These are phyloP conservation scores for Musa troglodytarum DNA, from an alignment of 176 grass and related monocot species.

Conservation along the genomic window DNA sequence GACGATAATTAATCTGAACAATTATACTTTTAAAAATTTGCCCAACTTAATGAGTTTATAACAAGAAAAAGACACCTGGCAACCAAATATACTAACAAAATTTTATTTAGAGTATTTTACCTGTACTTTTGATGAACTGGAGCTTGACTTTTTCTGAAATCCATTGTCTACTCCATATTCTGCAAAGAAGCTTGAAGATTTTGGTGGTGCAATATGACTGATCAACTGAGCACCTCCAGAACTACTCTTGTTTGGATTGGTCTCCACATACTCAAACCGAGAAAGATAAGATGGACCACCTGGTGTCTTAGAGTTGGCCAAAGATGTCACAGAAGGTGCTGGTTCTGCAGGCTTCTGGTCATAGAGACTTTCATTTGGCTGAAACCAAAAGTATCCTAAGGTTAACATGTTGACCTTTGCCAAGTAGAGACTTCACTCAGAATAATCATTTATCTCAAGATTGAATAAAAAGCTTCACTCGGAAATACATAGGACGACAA, in stretches of 20 bases:
- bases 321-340: conserved; percentile 36
- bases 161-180: conserved; percentile 73
- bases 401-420: neutral
- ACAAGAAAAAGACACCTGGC: too few species aligned
- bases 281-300: conserved; percentile 51
- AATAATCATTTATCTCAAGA: too few species aligned
- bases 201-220: conserved; percentile 73
- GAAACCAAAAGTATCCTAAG: conserved; percentile 15
- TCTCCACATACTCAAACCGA: conserved; percentile 75
- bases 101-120: conserved; percentile 21
- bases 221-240: conserved; percentile 42
- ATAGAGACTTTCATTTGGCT: conserved; percentile 79
- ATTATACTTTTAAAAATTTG: too few species aligned
- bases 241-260: conserved; percentile 24
- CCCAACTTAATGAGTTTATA: too few species aligned
- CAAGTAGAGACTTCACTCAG: too few species aligned
- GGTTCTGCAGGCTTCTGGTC: conserved; percentile 78
- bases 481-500: too few species aligned
- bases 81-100: too few species aligned
- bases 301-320: conserved; percentile 25
- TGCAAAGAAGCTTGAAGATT: conserved; percentile 81
- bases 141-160: conserved; percentile 52
- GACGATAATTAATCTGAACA: too few species aligned
- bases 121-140: conserved; percentile 63
- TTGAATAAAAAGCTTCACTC: too few species aligned